Evolutionary conservation across 2,329 filamentous ascomycete species (phyloP).

Genomic region (Botrytis squamosa): DNA sequence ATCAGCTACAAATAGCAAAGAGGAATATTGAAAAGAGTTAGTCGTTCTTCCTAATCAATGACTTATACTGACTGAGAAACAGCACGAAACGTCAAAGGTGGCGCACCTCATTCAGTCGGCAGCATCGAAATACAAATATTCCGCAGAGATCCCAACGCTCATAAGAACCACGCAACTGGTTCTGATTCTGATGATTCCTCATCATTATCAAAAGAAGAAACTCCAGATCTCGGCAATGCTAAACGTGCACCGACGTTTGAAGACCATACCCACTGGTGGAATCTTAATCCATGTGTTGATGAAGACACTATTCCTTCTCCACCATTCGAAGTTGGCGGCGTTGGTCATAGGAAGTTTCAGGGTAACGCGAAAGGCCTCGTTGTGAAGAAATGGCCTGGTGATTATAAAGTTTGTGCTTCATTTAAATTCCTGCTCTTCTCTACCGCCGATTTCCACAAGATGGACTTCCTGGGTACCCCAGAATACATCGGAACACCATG

Average conservation of each 20-base stretch:
- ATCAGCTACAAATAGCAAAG: conserved; percentile 24
- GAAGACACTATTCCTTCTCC: conserved; percentile 17
- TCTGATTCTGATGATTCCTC: neutral
- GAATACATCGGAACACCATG: neutral
- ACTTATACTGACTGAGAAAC: neutral
- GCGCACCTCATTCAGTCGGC: conserved; percentile 15
- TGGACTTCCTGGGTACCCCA: conserved; percentile 21
- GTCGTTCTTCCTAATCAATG: neutral
- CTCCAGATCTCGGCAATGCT: neutral
- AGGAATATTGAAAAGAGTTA: conserved; percentile 23
- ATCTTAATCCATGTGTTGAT: conserved; percentile 23
- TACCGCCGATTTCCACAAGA: conserved; percentile 18
- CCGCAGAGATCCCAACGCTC: conserved; percentile 8
- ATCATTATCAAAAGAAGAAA: neutral
- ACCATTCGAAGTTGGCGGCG: conserved; percentile 29
- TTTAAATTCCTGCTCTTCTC: conserved; percentile 29
- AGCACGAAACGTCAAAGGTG: conserved; percentile 11
- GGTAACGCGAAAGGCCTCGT: conserved; percentile 24
- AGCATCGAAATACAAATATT: conserved; percentile 23
- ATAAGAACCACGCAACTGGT: neutral
- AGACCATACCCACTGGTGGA: conserved; percentile 27
- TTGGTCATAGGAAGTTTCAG: conserved; percentile 15
- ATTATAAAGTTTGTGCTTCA: conserved; percentile 27
- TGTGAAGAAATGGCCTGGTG: conserved; percentile 20
- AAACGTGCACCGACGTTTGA: conserved; percentile 27